Evolutionary conservation across 176 grass and related monocot species (phyloP).

Genomic region (Juncus inflexus): DNA sequence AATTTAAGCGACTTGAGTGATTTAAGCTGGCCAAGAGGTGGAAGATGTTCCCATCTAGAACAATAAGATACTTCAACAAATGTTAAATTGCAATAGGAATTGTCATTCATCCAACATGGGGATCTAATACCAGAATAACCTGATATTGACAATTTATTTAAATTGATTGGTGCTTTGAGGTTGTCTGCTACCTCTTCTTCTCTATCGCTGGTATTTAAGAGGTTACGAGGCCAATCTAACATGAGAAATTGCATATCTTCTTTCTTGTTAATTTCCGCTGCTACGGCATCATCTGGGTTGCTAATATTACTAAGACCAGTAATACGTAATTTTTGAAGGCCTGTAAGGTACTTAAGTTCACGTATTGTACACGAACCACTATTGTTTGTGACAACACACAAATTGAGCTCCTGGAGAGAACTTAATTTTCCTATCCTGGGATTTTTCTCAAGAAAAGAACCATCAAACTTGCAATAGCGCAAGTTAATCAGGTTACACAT

Average conservation of each 20-base stretch:
- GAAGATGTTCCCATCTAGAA: conserved; percentile 23
- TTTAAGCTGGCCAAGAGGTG: conserved; percentile 28
- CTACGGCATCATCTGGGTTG: conserved; percentile 12
- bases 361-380: conserved; percentile 5
- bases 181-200: conserved; percentile 23
- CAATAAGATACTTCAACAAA: conserved; percentile 22
- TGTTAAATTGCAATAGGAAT: conserved; percentile 9
- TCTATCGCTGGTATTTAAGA: not conserved
- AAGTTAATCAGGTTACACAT: conserved; percentile 23
- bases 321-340: conserved; percentile 12
- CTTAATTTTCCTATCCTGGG: conserved; percentile 2
- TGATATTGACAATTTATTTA: conserved; percentile 10
- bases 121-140: conserved; percentile 30
- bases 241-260: conserved; percentile 14
- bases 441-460: not conserved
- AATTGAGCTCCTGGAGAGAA: conserved; percentile 20
- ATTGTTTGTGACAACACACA: not conserved
- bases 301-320: conserved; percentile 13
- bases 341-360: conserved; percentile 21
- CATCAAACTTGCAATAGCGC: not conserved
- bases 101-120: conserved; percentile 31
- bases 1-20: conserved; percentile 34
- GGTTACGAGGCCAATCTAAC: conserved; percentile 10
- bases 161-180: conserved; percentile 21
- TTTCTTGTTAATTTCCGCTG: conserved; percentile 23